A percentile compares a stretch with the other conserved stretches of the same genome.
Evolutionary conservation across 2,329 filamentous ascomycete species (phyloP).

Genomic region (Neonectria faginata): DNA sequence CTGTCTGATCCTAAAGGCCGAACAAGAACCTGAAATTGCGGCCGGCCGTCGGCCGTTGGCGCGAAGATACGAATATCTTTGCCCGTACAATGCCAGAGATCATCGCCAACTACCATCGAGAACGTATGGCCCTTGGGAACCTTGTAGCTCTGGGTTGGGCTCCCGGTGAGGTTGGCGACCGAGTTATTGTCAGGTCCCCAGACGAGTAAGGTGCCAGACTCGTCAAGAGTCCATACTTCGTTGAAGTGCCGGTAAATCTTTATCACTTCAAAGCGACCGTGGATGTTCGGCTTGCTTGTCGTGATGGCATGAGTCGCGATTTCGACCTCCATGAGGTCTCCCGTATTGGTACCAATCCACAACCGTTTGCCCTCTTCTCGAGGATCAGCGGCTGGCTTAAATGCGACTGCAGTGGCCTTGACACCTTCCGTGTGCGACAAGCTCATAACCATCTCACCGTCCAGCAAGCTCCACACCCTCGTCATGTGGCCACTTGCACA

Average conservation of each 20-base stretch:
- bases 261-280: conserved; percentile 82
- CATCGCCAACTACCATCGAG: conserved; percentile 85
- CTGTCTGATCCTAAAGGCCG: conserved; percentile 77
- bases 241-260: conserved; percentile 88
- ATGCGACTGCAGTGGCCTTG: conserved; percentile 83
- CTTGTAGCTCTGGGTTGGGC: conserved; percentile 78
- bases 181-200: conserved; percentile 83
- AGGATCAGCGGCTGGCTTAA: conserved; percentile 83
- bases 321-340: conserved; percentile 91
- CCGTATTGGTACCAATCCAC: conserved; percentile 91
- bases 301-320: conserved; percentile 78
- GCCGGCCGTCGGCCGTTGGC: conserved; percentile 75
- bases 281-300: conserved; percentile 75
- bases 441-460: conserved; percentile 84
- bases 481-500: conserved; percentile 91
- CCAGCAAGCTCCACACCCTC: conserved; percentile 85
- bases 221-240: conserved; percentile 94
- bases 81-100: conserved; percentile 88
- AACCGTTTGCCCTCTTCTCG: conserved; percentile 83
- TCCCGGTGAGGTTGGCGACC: conserved; percentile 78
- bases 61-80: conserved; percentile 89
- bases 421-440: conserved; percentile 86
- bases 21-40: conserved; percentile 80
- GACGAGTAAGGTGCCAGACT: conserved; percentile 85
- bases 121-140: conserved; percentile 86